phyloP scores from a whole-genome alignment of 495 filamentous ascomycete genomes.

The Extremus antarcticus region DNA sequence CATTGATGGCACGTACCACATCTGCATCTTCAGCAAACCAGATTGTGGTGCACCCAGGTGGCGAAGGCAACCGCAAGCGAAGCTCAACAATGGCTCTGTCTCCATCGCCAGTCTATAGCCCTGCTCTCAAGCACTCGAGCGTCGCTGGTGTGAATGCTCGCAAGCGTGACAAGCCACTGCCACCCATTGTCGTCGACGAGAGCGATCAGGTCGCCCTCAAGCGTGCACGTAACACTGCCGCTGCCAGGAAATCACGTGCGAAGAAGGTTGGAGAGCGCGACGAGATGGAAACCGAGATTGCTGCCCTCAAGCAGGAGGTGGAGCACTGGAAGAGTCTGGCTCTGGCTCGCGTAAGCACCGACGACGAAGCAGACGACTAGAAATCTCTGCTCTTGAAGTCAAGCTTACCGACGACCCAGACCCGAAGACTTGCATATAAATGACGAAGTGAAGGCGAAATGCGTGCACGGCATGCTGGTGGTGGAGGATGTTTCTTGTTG shows the following conservation, averaged over 20 bases:
- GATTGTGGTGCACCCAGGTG: conserved; percentile 21
- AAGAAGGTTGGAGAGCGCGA: conserved; percentile 64
- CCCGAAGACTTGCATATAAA: not conserved
- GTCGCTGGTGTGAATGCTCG: conserved; percentile 60
- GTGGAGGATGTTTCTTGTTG: conserved; percentile 9
- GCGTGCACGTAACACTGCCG: conserved; percentile 89
- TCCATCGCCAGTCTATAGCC: conserved; percentile 13
- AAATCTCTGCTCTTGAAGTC: not conserved
- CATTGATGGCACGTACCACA: conserved; percentile 29
- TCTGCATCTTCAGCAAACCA: conserved; percentile 13
- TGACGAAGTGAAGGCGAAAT: not conserved
- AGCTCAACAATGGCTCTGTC: conserved; percentile 19
- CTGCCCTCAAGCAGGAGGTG: conserved; percentile 37
- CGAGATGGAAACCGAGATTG: conserved; percentile 46
- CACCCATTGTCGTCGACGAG: conserved; percentile 68
- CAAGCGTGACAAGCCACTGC: conserved; percentile 65
- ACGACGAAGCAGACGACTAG: not conserved
- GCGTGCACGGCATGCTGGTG: conserved; percentile 7
- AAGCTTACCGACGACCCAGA: not conserved
- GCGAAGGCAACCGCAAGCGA: conserved; percentile 18
- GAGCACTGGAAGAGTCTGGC: conserved; percentile 37
- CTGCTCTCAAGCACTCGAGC: conserved; percentile 48
- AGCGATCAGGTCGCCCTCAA: conserved; percentile 65
- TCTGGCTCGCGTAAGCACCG: not conserved
- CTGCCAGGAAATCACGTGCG: conserved; percentile 86